Evolutionary conservation across 805 yeast genomes (phyloP).

Genomic region (Isabelozyma heimii): DNA sequence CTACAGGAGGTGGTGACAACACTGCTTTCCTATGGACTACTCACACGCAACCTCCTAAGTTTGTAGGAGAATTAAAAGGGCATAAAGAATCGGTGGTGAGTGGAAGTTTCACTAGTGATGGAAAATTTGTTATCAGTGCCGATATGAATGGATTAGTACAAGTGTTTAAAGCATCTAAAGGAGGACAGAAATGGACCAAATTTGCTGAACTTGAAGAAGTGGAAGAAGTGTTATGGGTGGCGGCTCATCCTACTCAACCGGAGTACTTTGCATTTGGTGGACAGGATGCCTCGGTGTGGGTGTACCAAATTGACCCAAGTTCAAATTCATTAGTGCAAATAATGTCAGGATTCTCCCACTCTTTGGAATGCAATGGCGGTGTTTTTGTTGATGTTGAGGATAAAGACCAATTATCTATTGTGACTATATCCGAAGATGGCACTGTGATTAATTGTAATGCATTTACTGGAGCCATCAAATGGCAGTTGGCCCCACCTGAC

Average conservation of each 20-base stretch:
- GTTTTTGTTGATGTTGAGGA: constrained; percentile 64
- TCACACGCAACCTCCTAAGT: constrained; percentile 77
- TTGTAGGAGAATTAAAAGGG: constrained; percentile 72
- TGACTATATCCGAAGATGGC: constrained; percentile 84
- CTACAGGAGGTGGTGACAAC: constrained; percentile 96
- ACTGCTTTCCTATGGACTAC: constrained; percentile 90
- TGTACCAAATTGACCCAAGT: constrained; percentile 65
- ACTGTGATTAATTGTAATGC: constrained; percentile 87
- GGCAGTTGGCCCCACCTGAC: constrained; percentile 61
- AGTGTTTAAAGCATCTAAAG: constrained; percentile 66
- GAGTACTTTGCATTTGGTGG: constrained; percentile 89
- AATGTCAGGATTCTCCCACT: constrained; percentile 80
- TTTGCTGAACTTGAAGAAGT: constrained; percentile 76
- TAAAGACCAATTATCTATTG: constrained; percentile 58
- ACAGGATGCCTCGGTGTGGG: constrained; percentile 92
- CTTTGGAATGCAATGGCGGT: constrained; percentile 77
- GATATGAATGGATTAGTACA: constrained; percentile 92
- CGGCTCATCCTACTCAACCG: constrained; percentile 72
- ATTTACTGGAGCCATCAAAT: constrained; percentile 67
- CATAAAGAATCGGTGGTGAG: constrained; percentile 86
- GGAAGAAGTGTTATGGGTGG: constrained; percentile 85
- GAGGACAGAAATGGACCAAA: constrained; percentile 81
- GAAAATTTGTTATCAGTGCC: constrained; percentile 77
- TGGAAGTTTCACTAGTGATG: constrained; percentile 82
- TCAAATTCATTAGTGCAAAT: constrained; percentile 54